Evolutionary conservation across 2,329 filamentous ascomycete genomes (phyloP).

Genomic region (Boeremia lycopersici): DNA sequence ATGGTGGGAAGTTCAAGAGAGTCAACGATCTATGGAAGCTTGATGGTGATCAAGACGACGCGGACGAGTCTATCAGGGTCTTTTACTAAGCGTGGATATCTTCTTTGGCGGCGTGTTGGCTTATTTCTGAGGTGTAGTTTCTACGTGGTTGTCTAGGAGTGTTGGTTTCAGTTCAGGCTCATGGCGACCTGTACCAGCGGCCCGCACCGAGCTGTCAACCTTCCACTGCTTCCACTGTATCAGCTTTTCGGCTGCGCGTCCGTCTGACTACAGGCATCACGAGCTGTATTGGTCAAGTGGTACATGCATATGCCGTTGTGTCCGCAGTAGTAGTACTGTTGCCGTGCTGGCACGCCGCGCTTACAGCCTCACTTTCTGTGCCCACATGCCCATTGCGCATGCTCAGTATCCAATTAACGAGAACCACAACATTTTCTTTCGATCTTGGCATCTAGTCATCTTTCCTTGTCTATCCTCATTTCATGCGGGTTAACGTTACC

Average conservation of each 20-base stretch:
- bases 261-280: no score
- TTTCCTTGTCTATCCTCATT: not conserved
- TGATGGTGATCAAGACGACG: conserved; percentile 24
- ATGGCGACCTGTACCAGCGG: no score
- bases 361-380: conserved; percentile 6
- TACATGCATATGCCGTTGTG: no score
- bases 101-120: not conserved
- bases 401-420: not conserved
- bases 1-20: conserved; percentile 22
- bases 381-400: not conserved
- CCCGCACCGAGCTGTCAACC: no score
- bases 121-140: not conserved
- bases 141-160: not conserved
- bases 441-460: not conserved
- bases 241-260: no score
- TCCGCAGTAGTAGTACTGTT: no score
- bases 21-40: conserved; percentile 36
- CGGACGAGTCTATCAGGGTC: conserved; percentile 24
- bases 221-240: no score
- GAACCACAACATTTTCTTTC: not conserved
- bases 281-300: no score
- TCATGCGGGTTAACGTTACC: no score
- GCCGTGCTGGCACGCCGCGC: not conserved
- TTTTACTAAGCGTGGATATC: conserved; percentile 34
- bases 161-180: no score